Conservation (phyloP, 78 protist species). For the Andalucia godoyi region DNA sequence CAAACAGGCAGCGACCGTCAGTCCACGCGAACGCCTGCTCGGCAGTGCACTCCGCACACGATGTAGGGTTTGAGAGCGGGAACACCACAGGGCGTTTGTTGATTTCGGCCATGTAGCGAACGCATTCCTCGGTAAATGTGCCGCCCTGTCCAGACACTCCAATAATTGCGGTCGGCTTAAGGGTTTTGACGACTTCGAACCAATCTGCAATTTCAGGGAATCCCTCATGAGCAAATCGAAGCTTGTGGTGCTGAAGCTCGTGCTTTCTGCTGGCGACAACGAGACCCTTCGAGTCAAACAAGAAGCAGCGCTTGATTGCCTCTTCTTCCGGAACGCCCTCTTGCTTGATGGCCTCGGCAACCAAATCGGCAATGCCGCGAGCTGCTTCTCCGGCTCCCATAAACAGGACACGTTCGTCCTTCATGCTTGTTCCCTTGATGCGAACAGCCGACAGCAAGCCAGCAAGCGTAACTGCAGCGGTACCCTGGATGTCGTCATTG, state of each 20-base stretch:
- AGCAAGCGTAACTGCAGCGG: neutral
- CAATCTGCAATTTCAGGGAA: too few species aligned
- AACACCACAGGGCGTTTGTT: constrained; percentile 71
- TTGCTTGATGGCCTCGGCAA: too few species aligned
- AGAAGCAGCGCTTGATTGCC: too few species aligned
- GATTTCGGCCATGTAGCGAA: constrained; percentile 24
- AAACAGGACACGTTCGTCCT: constrained; percentile 56
- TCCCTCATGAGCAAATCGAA: constrained; percentile 54
- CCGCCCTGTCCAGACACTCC: constrained; percentile 65
- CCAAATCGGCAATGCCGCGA: constrained; percentile 54
- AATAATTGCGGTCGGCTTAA: constrained; percentile 68
- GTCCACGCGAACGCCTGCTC: constrained; percentile 68
- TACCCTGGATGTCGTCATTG: constrained; percentile 96
- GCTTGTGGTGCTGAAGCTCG: constrained; percentile 35
- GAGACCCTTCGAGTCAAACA: too few species aligned
- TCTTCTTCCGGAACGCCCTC: too few species aligned
- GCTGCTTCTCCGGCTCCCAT: constrained; percentile 91
- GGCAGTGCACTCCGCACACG: constrained; percentile 82
- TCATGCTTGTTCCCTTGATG: neutral
- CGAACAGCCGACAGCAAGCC: neutral
- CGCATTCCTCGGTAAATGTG: constrained; percentile 52
- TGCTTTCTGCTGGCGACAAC: constrained; percentile 37
- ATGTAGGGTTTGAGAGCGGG: constrained; percentile 71
- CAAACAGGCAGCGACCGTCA: constrained; percentile 61
- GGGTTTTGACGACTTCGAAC: constrained; percentile 32